These are phyloP conservation scores for Rhipidocladum racemiflorum DNA, from an alignment of 176 grass and related monocot genomes.

Conservation along the genomic window DNA sequence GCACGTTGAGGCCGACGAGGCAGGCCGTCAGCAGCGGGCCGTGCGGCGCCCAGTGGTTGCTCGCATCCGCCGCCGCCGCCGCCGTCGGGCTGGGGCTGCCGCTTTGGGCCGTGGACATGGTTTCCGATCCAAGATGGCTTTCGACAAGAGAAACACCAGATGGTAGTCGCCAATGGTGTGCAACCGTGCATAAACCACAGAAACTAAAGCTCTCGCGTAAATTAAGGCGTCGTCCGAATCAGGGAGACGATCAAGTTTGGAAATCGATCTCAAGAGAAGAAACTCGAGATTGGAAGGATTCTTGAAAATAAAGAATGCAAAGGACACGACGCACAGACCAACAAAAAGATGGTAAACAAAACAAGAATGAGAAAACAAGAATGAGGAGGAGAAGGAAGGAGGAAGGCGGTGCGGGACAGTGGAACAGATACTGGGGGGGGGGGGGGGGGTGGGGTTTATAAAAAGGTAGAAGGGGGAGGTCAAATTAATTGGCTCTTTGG, in stretches of 20 bases:
- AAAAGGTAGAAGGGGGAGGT: too few relatives aligned
- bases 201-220: not conserved
- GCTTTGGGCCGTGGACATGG: conserved; percentile 35
- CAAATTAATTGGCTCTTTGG: too few relatives aligned
- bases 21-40: conserved; percentile 23
- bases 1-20: conserved; percentile 50
- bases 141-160: not conserved
- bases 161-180: not conserved
- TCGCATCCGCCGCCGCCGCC: conserved; percentile 29
- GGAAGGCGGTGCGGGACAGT: not conserved
- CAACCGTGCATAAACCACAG: conserved; percentile 36
- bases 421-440: too few relatives aligned
- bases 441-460: too few relatives aligned
- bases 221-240: not conserved
- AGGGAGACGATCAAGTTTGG: not conserved
- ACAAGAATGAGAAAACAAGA: not conserved
- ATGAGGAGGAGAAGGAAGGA: not conserved
- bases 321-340: not conserved
- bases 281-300: not conserved
- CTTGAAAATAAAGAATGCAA: not conserved
- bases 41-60: conserved; percentile 35
- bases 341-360: not conserved
- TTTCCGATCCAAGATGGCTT: not conserved
- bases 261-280: not conserved
- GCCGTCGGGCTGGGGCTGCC: not conserved